Base-by-base conservation (phyloP, 805 yeast species). In the Blastobotrys peoriensis region DNA sequence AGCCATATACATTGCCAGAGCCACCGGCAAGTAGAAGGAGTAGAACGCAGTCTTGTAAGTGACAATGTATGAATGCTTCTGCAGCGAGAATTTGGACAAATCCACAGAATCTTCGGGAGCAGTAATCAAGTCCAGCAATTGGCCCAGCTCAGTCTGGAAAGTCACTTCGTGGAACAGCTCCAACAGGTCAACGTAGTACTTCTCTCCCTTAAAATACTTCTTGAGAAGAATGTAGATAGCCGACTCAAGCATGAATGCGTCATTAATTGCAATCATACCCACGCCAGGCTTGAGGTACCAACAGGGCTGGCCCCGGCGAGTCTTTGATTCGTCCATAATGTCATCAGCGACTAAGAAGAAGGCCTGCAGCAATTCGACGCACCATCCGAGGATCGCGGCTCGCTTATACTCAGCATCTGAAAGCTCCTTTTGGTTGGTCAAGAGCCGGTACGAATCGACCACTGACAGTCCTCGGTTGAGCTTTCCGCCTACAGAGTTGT, bases 221-320 rank as follows among this genome's bases (percentile, higher is more conserved):
- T 88, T 89, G 68, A 93, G 75, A 51, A 93, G 69, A 48, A 87
- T 70, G 69, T 93, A 93, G 56, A 93, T 88, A 38, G 95, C 87
- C 46, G 91, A 94, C 68, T 93, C 98, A 54, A 93, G 75, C 93
- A 93, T 86, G 66, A 93, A 93, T 3, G 98, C 79, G 63, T 93
- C 99, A 62, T 93, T 93, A 67, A 93, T 93, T 48, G 99, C 98
- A 62, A 93, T 83, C 63, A 87, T 87, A 34, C 86, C 86, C 48
- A 93, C 96, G 33, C 78, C 79, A 28, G 66, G 65, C 54, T 76
- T 79, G 61, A 74, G 79, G 73, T 88, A 93, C 98, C 98, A 93
- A 68, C 98, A 93, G 54, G 96, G 93, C 69, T 91, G 97, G 48
- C 97, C 98, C 66, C 98, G 83, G 75, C 98, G 85, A 35, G 98